Evolutionary conservation across 768 basidiomycete species (phyloP).

Genomic region (Dentipellis sp.): DNA sequence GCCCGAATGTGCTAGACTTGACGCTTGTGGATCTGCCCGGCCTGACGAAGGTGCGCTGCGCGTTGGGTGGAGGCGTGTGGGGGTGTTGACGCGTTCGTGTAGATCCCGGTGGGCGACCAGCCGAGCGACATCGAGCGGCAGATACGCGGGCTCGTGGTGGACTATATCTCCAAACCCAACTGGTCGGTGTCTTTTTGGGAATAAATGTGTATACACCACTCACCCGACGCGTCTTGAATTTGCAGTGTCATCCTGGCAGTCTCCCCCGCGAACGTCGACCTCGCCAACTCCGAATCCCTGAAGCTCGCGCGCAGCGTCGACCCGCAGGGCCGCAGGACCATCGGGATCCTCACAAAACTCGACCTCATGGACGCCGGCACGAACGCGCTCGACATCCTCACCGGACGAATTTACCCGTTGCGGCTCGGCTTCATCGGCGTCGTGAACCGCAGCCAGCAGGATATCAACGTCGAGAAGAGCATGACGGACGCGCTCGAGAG

Average conservation of each 20-base stretch:
- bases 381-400: conserved; percentile 92
- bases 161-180: conserved; percentile 95
- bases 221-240: not conserved
- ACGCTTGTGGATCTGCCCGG: conserved; percentile 96
- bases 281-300: conserved; percentile 96
- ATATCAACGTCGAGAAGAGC: conserved; percentile 82
- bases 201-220: not conserved
- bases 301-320: conserved; percentile 95
- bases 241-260: conserved; percentile 90
- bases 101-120: conserved; percentile 96
- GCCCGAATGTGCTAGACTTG: conserved; percentile 89
- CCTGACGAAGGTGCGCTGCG: conserved; percentile 75
- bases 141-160: conserved; percentile 88
- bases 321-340: conserved; percentile 91
- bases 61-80: not conserved
- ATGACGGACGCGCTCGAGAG: conserved; percentile 78
- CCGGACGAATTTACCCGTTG: conserved; percentile 93
- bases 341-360: conserved; percentile 93
- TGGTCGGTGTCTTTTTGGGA: conserved; percentile 44
- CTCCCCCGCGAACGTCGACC: conserved; percentile 95
- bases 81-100: not conserved
- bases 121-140: conserved; percentile 97
- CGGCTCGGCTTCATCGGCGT: conserved; percentile 98
- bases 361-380: conserved; percentile 99
- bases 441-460: conserved; percentile 95